Evolutionary conservation across 371 early-diverging fungal species (phyloP), one percentile per base, ranked within the genome.

Genomic region (Gilbertella persicaria): DNA sequence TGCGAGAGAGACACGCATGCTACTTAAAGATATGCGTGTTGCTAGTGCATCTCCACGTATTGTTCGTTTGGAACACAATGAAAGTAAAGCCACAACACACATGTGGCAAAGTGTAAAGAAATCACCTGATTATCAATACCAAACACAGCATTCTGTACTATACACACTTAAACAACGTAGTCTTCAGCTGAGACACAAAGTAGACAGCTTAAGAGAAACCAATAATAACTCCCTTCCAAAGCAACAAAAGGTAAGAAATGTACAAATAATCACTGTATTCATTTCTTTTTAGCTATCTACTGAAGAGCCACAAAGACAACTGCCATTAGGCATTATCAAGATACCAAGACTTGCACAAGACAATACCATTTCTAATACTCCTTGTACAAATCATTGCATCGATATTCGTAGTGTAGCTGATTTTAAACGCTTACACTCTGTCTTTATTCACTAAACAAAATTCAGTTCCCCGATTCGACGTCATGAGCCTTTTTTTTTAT

Each of bases 71-170:
- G 59, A 70, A 1, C 71, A 55, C 42, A 41, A 61, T 20, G 30
- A 49, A 10, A 39, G 7, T 5, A 28, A 29, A 19, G 5, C 2
- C 5, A 35, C 48, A 50, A 36, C 51, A 58, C 12, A 52, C 45
- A 2, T 10, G 58, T 88, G 90, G 90, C 72, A 75, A 47, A 80
- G 84, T 14, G 66, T 68, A 26, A 69, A 78, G 58, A 71, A 67
- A 10, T 66, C 70, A 29, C 88, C 89, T n/a, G 78, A 81, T 45
- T 88, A 82, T 60, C 86, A 86, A 51, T 86, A 85, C 67, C 87
- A 87, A 54, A 70, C 79, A 57, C 89, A 89, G 53, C 89, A 89
- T 61, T 80, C 88, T 9, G 80, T 86, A 6, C 52, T 87, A 21
- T 66, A 78, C 42, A 87, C 85, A 37, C 72, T 87, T 28, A 80